A percentile compares a stretch with the other conserved stretches of the same genome.
These are phyloP conservation scores for Psilocybe subaeruginosa DNA, from an alignment of 768 basidiomycete species.

Conservation along the genomic window DNA sequence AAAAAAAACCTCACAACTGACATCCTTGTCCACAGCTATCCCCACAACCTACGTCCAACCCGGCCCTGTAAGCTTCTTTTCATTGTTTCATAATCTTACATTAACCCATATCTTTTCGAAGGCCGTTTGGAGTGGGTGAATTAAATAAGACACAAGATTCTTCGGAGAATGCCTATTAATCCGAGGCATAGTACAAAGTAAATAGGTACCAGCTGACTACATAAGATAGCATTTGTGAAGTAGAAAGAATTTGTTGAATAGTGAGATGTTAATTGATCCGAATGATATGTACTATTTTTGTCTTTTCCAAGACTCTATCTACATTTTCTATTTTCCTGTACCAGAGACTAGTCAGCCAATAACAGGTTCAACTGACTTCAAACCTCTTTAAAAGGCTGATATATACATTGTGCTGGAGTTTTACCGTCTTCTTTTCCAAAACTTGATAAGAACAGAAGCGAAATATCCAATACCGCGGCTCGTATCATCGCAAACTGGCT, in stretches of 20 bases:
- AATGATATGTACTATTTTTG: neutral
- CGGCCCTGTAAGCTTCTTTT: constrained; percentile 7
- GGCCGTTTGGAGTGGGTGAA: constrained; percentile 9
- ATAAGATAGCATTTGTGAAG: neutral
- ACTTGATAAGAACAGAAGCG: too few species aligned
- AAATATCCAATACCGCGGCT: too few species aligned
- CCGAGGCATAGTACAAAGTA: neutral
- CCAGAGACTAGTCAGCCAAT: too few species aligned
- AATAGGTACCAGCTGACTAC: neutral
- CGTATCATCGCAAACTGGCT: too few species aligned
- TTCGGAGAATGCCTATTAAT: neutral
- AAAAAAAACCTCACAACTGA: neutral
- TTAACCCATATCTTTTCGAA: neutral
- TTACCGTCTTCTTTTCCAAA: too few species aligned
- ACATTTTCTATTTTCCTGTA: too few species aligned
- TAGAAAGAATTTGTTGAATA: neutral
- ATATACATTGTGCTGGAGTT: too few species aligned
- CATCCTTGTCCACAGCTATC: neutral
- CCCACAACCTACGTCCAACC: constrained; percentile 15
- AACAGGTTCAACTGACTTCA: too few species aligned
- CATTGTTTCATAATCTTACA: neutral
- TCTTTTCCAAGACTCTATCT: neutral
- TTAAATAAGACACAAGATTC: neutral
- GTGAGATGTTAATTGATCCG: neutral
- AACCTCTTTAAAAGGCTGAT: too few species aligned